phyloP scores from a whole-genome alignment of 1,284 basidiomycete species.

The Rhodotorula sp. region DNA sequence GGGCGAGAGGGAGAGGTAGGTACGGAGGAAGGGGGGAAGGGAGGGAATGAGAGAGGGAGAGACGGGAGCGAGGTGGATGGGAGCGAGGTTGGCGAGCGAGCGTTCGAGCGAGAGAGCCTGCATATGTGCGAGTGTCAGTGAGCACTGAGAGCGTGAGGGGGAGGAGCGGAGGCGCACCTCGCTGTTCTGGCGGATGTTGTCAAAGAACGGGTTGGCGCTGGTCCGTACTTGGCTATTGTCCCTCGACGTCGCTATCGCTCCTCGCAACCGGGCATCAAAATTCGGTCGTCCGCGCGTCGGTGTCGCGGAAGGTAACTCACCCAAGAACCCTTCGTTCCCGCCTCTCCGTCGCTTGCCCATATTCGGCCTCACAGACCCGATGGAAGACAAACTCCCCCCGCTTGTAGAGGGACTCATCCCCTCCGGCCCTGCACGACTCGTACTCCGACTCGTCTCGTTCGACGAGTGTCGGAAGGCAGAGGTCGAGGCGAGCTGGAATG shows the following conservation, averaged over 20 bases:
- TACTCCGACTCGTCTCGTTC: no score
- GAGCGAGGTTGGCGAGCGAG: conserved; percentile 61
- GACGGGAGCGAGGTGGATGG: conserved; percentile 66
- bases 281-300: background rate
- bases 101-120: conserved; percentile 42
- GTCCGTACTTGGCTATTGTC: conserved; percentile 15
- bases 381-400: conserved; percentile 17
- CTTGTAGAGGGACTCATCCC: conserved; percentile 10
- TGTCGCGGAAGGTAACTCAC: background rate
- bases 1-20: conserved; percentile 60
- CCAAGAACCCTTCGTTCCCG: conserved; percentile 13
- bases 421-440: no score
- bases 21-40: conserved; percentile 75
- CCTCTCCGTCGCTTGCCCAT: conserved; percentile 35
- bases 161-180: conserved; percentile 55
- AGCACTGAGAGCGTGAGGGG: background rate
- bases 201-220: conserved; percentile 58
- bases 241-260: background rate
- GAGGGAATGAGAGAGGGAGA: conserved; percentile 46
- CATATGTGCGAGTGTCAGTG: background rate
- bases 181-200: conserved; percentile 90
- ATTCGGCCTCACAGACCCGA: conserved; percentile 15
- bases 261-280: background rate
- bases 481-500: conserved; percentile 63
- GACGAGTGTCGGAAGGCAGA: conserved; percentile 37